phyloP scores from a whole-genome alignment of 75 land plant genomes.

The Pseudotsuga menziesii region DNA sequence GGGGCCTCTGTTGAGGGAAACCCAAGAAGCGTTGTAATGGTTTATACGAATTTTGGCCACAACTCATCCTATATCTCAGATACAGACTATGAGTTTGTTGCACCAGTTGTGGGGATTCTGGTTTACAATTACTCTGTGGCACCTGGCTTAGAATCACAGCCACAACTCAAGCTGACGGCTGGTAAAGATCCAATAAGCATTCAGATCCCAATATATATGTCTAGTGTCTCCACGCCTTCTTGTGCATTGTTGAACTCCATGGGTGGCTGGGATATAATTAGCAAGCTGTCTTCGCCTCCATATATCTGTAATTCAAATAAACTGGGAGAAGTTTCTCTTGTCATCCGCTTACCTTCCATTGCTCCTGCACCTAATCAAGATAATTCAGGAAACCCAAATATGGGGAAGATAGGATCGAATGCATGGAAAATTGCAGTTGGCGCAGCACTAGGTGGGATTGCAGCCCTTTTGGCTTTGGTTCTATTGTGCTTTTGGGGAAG shows the following conservation, averaged over 20 bases:
- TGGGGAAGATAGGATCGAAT: conserved; percentile 15
- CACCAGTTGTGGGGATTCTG: conserved; percentile 14
- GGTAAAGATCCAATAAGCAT: conserved; percentile 2
- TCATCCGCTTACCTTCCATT: not conserved
- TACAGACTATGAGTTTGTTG: conserved; percentile 10
- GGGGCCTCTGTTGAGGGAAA: conserved; percentile 5
- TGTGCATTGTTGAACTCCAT: conserved; percentile 3
- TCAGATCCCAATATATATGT: not conserved
- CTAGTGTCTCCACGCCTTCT: not conserved
- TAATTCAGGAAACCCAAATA: not conserved
- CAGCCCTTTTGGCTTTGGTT: conserved; percentile 27
- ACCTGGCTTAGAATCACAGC: not conserved
- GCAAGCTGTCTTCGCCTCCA: not conserved
- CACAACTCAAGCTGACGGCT: not conserved
- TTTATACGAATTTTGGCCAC: conserved; percentile 21
- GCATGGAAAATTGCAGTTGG: conserved; percentile 59
- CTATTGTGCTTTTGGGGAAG: conserved; percentile 33
- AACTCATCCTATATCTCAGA: conserved; percentile 7
- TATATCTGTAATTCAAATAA: not conserved
- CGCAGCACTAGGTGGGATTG: conserved; percentile 33
- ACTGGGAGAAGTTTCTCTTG: conserved; percentile 4
- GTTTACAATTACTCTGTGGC: conserved; percentile 9
- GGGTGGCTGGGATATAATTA: not conserved
- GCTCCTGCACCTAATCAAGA: not conserved
- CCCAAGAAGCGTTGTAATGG: conserved; percentile 19